These are phyloP conservation scores for Phytopythium delawarense DNA, from an alignment of 352 stramenopile genomes.

Conservation along the genomic window DNA sequence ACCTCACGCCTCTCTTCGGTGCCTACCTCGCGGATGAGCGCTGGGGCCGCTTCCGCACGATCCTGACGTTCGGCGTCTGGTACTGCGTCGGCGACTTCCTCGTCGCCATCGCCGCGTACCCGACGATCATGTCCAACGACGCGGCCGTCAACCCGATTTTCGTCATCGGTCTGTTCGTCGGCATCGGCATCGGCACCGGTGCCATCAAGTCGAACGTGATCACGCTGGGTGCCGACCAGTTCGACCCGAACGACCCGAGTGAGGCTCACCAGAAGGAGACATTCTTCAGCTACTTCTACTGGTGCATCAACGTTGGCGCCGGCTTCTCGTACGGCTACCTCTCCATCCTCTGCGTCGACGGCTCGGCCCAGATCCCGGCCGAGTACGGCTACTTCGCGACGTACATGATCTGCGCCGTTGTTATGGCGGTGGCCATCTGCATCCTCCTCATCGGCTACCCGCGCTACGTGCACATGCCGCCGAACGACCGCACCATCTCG, in stretches of 20 bases:
- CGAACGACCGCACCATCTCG: slow-evolving; percentile 37
- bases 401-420: slow-evolving; percentile 47
- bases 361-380: slow-evolving; percentile 45
- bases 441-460: slow-evolving; percentile 39
- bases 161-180: slow-evolving; percentile 47
- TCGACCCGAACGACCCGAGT: slow-evolving; percentile 37
- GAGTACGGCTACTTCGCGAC: slow-evolving; percentile 22
- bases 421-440: slow-evolving; percentile 35
- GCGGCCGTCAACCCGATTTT: slow-evolving; percentile 43
- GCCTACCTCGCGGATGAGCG: slow-evolving; percentile 58
- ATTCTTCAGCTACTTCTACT: slow-evolving; percentile 87
- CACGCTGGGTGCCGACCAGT: slow-evolving; percentile 57
- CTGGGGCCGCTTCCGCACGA: slow-evolving; percentile 60
- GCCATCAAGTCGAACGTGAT: slow-evolving; percentile 64
- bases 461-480: slow-evolving; percentile 48
- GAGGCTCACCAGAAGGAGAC: slow-evolving; percentile 50
- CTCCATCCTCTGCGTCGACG: slow-evolving; percentile 77
- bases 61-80: slow-evolving; percentile 46
- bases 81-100: slow-evolving; percentile 56
- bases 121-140: slow-evolving; percentile 30
- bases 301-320: slow-evolving; percentile 69
- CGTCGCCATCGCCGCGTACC: slow-evolving; percentile 40
- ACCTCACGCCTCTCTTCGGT: slow-evolving; percentile 56
- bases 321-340: slow-evolving; percentile 73
- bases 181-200: slow-evolving; percentile 38